Conservation (phyloP, 495 filamentous ascomycete species). For the Schizothecium vesticola region DNA sequence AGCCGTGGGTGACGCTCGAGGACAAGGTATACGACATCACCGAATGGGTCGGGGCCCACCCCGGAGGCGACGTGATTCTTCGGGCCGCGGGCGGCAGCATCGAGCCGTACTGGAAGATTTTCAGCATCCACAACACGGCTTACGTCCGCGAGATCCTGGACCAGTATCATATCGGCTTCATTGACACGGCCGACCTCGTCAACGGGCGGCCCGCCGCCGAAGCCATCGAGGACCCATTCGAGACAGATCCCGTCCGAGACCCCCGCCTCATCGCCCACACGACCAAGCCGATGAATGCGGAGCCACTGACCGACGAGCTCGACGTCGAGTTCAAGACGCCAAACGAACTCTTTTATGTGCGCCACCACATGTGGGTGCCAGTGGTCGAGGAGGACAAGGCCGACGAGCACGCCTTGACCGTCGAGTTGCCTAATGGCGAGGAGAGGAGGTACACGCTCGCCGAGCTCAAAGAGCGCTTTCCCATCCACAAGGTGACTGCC, state of each 20-base stretch:
- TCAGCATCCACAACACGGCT: slow-evolving; percentile 53
- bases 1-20: slow-evolving; percentile 48
- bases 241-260: slow-evolving; percentile 47
- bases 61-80: slow-evolving; percentile 56
- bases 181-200: slow-evolving; percentile 47
- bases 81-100: slow-evolving; percentile 51
- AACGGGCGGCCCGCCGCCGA: slow-evolving; percentile 41
- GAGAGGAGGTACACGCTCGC: slow-evolving; percentile 45
- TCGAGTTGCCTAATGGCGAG: slow-evolving; percentile 53
- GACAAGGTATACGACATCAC: slow-evolving; percentile 58
- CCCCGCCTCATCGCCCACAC: slow-evolving; percentile 40
- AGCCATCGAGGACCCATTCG: slow-evolving; percentile 52
- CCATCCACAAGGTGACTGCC: slow-evolving; percentile 50
- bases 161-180: slow-evolving; percentile 48
- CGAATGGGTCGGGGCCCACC: slow-evolving; percentile 53
- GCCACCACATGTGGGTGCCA: slow-evolving; percentile 61
- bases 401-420: slow-evolving; percentile 41
- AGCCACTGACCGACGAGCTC: slow-evolving; percentile 46
- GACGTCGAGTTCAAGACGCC: slow-evolving; percentile 47
- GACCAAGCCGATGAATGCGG: slow-evolving; percentile 52
- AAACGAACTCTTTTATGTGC: slow-evolving; percentile 52
- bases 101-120: slow-evolving; percentile 61
- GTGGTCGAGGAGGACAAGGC: slow-evolving; percentile 33
- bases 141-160: slow-evolving; percentile 54
- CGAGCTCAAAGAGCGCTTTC: slow-evolving; percentile 49